phyloP scores from a whole-genome alignment of 164 flowering plant species.

The Warburgia ugandensis region DNA sequence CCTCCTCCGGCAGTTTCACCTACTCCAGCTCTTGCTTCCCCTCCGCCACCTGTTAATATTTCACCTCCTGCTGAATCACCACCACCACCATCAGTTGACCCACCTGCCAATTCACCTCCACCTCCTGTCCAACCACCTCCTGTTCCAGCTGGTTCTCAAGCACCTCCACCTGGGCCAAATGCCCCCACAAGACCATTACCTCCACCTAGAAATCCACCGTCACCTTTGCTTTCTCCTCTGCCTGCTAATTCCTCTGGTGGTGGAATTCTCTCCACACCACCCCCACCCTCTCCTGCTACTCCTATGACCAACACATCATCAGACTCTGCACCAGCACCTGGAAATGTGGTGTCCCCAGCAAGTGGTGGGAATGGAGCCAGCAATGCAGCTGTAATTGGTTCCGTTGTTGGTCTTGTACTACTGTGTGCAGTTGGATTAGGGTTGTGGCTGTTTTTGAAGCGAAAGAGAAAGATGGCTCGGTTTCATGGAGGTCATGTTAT shows the following conservation, averaged over 20 bases:
- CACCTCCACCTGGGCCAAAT: slow-evolving; percentile 29
- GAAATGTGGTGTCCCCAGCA: slow-evolving; percentile 8
- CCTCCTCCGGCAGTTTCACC: slow-evolving; percentile 18
- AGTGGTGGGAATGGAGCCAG: slow-evolving; percentile 26
- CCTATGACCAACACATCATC: no score
- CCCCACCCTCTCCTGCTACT: slow-evolving; percentile 6
- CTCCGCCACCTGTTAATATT: slow-evolving; percentile 24
- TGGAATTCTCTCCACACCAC: slow-evolving; percentile 10
- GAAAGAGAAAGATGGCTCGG: slow-evolving; percentile 35
- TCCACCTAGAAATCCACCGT: slow-evolving; percentile 14
- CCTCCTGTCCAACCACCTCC: slow-evolving; percentile 40
- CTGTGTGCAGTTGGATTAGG: slow-evolving; percentile 36
- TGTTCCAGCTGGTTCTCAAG: slow-evolving; percentile 21
- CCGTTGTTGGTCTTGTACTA: slow-evolving; percentile 22
- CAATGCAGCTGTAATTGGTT: slow-evolving; percentile 28
- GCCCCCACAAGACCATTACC: slow-evolving; percentile 27
- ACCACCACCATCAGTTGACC: slow-evolving; percentile 12
- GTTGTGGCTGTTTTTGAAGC: slow-evolving; percentile 32
- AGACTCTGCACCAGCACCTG: no score
- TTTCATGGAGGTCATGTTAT: slow-evolving; percentile 33
- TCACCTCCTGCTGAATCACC: slow-evolving; percentile 11
- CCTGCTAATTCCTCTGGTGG: slow-evolving; percentile 12
- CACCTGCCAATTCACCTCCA: slow-evolving; percentile 36
- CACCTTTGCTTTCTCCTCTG: slow-evolving; percentile 7
- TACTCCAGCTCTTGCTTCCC: slow-evolving; percentile 14